These are phyloP conservation scores for Evansstolkia leycettana DNA, from an alignment of 495 filamentous ascomycete genomes.

Conservation along the genomic window DNA sequence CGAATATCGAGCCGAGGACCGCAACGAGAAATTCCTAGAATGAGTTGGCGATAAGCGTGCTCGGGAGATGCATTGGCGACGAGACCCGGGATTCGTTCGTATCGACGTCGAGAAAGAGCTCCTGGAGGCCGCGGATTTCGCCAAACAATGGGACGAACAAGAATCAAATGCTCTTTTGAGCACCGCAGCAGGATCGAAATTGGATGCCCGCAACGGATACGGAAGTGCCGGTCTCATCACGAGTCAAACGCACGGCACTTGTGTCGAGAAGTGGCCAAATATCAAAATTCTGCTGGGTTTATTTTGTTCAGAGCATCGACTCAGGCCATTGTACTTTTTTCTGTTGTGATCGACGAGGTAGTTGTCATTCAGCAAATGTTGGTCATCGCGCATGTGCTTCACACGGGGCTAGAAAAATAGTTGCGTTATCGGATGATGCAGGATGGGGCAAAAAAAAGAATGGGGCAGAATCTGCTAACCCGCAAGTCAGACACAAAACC, in stretches of 20 bases:
- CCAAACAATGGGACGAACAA: background rate
- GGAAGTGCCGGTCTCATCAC: slow-evolving; percentile 29
- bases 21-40: slow-evolving; percentile 8
- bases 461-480: too few relatives aligned
- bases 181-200: slow-evolving; percentile 20
- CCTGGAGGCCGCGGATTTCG: background rate
- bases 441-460: too few relatives aligned
- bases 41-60: background rate
- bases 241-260: slow-evolving; percentile 5
- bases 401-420: background rate
- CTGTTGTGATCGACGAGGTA: too few relatives aligned
- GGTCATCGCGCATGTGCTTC: background rate
- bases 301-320: too few relatives aligned
- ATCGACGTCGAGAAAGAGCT: background rate
- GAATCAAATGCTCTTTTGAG: slow-evolving; percentile 8
- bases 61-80: background rate
- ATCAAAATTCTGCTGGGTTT: too few relatives aligned
- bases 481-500: too few relatives aligned
- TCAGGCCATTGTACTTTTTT: background rate
- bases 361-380: too few relatives aligned
- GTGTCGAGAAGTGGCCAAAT: too few relatives aligned
- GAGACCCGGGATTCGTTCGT: background rate
- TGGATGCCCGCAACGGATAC: slow-evolving; percentile 25
- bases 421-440: too few relatives aligned
- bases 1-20: slow-evolving; percentile 7